These are phyloP conservation scores for Houttuynia cordata DNA, from an alignment of 164 flowering plant species.

Conservation along the genomic window DNA sequence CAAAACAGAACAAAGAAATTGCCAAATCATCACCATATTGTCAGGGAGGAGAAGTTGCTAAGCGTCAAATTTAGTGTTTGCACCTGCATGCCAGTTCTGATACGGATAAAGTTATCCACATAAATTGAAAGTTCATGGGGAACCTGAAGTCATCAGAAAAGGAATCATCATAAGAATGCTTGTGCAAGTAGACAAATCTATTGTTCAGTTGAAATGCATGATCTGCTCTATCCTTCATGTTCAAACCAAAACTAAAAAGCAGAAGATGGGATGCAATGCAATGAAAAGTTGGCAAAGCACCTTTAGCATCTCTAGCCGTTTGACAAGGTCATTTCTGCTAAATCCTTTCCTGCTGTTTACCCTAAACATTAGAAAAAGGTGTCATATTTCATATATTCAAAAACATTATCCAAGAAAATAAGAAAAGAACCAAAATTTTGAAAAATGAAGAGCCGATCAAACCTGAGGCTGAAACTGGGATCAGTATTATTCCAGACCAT, in stretches of 20 bases:
- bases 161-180: not conserved
- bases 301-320: conserved; percentile 44
- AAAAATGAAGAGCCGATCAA: not conserved
- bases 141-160: conserved; percentile 36
- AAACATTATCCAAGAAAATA: not conserved
- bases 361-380: conserved; percentile 31
- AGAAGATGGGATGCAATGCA: not conserved
- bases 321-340: conserved; percentile 58
- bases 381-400: conserved; percentile 7
- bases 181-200: not conserved
- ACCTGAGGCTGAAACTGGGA: conserved; percentile 81
- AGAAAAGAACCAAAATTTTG: not conserved
- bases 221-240: not conserved
- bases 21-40: not conserved
- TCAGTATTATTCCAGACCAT: conserved; percentile 80
- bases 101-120: conserved; percentile 67
- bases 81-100: conserved; percentile 87
- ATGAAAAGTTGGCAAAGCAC: conserved; percentile 15
- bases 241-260: not conserved
- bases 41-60: not conserved
- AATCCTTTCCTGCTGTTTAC: conserved; percentile 54
- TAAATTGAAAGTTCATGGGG: conserved; percentile 56
- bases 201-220: not conserved
- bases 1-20: not conserved
- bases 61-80: not conserved